Conservation (phyloP, 2,329 filamentous ascomycete species). For the Scedosporium minutisporum region DNA sequence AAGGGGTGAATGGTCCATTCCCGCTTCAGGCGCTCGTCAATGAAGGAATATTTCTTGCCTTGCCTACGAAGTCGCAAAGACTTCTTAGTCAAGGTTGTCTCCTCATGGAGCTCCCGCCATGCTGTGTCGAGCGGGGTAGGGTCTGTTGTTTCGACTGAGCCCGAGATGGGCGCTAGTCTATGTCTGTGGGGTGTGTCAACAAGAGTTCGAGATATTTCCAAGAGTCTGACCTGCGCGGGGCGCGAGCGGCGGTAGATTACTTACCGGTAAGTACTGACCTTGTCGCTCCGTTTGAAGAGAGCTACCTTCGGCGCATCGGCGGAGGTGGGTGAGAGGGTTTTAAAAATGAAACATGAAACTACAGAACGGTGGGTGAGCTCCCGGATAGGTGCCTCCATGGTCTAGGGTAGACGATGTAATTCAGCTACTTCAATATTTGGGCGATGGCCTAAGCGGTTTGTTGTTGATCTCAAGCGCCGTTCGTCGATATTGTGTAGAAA, state of each 20-base stretch:
- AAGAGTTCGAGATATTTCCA: background rate
- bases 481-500: no score
- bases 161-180: slow-evolving; percentile 53
- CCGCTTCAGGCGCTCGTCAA: slow-evolving; percentile 40
- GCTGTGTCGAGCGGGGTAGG: slow-evolving; percentile 44
- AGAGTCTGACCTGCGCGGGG: background rate
- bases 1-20: slow-evolving; percentile 58
- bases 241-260: slow-evolving; percentile 11
- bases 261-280: slow-evolving; percentile 51
- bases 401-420: background rate
- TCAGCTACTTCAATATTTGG: no score
- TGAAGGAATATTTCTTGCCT: slow-evolving; percentile 50
- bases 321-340: slow-evolving; percentile 24
- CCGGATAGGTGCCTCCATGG: background rate
- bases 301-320: slow-evolving; percentile 39
- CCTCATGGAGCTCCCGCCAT: slow-evolving; percentile 52
- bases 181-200: slow-evolving; percentile 23
- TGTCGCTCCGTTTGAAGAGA: slow-evolving; percentile 50
- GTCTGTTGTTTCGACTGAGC: slow-evolving; percentile 47
- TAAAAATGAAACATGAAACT: slow-evolving; percentile 42
- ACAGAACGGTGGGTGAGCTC: slow-evolving; percentile 23
- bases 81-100: slow-evolving; percentile 42
- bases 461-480: no score
- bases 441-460: no score
- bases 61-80: slow-evolving; percentile 41